Evolutionary conservation across 768 basidiomycete genomes (phyloP), one percentile per base, ranked within the genome.

Genomic region (Termitomyces sp.): DNA sequence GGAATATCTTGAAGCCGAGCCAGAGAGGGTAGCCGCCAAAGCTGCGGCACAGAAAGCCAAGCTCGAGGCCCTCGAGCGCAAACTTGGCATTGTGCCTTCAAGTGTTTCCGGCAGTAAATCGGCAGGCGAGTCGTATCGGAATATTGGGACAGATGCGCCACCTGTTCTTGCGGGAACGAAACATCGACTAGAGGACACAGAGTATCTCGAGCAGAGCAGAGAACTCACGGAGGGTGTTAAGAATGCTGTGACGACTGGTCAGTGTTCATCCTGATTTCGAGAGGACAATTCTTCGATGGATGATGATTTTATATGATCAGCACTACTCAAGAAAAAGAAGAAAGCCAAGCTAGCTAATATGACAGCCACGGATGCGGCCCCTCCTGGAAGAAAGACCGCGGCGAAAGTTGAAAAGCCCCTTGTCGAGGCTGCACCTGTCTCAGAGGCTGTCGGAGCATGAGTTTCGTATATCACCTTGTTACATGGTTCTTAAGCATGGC

Each of bases 171-270:
- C 86, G 0, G 91, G 91, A 10, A 88, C 83, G 80, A 97, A 96
- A 69, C 91, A 92, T 67, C 84, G 92, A 32, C 87, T 98, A 50
- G 95, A 98, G 53, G 96, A 99, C 69, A 88, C 86, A 3, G 90
- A 94, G 72, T 99, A 90, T 70, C 71, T 99, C 43, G 95, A 98
- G 71, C 88, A 96, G 76, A 94, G 88, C 67, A 80, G 84, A 72
- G 94, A 97, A 68, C 85, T 98, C 32, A 92, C 94, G 2, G 95
- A 96, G 65, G 86, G 83, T 65, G 96, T 98, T 34, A 92, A 92
- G 78, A 93, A 82, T 60, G 96, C 96, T 4, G 96, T 99, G 12
- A 81, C 88, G 51, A 83, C 85, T 42, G 96, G 93, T 93, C 71
- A 66, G 82, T 65, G 40, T 46, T 36, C 17, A 29, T 43, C n/a